Base-by-base conservation (phyloP, 441 rosid genomes). In the Jatropha podagrica region DNA sequence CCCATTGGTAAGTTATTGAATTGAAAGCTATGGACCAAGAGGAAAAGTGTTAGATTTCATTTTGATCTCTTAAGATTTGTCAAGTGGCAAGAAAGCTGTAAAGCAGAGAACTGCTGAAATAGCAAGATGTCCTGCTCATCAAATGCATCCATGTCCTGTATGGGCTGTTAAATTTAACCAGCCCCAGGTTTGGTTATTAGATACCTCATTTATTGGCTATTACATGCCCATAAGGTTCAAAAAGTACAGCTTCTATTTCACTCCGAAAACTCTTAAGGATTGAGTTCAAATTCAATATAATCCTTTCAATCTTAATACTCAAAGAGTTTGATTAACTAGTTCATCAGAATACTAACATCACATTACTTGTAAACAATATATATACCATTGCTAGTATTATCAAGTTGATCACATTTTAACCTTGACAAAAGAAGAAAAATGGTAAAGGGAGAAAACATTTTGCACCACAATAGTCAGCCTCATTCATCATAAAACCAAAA, bases 41-140 rank as follows among this genome's bases (percentile, higher is more conserved):
- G 40, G 38, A 42, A 56, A 46, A 6, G 44, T 42, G 44, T 42
- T 54, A 68, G 13, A 41, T 1, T 74, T 74, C 49, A 49, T 11
- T 55, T 75, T 60, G 46, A 75, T 58, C 48, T 46, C 32, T 32
- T 32, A 44, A 62, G 58, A 44, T 46, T 46, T 37, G 49, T n/a
- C 65, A 17, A 74, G 63, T 14, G 42, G 27, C 65, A 17, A 38
- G 23, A 27, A 54, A 74, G 17, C 61, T 73, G 61, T 20, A 72
- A 18, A 46, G 20, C n/a, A 65, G 69, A 32, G 38, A 74, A 55
- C 51, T 17, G 40, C 8, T n/a, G 70, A 51, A 74, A 74, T 10
- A 74, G 32, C 37, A 49, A 23, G 69, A 38, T 64, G 17, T 27
- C 41, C 63, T 55, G 71, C 26, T 52, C 3, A 66, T 58, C 68